These are phyloP conservation scores for Cladophialophora carrionii DNA, from an alignment of 2,329 filamentous ascomycete genomes.

Conservation along the genomic window DNA sequence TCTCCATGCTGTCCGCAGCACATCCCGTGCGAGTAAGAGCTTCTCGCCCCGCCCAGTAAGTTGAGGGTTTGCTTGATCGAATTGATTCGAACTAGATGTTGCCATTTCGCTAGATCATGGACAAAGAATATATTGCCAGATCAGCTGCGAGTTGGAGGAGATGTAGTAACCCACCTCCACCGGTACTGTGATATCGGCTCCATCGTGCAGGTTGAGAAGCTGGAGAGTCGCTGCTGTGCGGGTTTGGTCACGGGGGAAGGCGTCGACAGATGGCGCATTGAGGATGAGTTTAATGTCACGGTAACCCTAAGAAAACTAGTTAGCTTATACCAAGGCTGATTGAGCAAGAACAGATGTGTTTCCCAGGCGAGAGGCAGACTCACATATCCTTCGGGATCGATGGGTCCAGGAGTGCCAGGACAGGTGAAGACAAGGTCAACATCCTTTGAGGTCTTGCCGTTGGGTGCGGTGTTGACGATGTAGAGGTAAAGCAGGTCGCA, in stretches of 20 bases:
- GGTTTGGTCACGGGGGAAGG: not conserved
- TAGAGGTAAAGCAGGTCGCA: constrained; percentile 9
- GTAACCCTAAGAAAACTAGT: not conserved
- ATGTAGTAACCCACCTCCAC: not conserved
- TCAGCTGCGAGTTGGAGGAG: not conserved
- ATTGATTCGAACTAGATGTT: not conserved
- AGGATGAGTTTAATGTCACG: not conserved
- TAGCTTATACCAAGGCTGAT: not conserved
- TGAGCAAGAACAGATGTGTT: not conserved
- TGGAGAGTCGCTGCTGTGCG: not conserved
- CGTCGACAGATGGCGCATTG: not conserved
- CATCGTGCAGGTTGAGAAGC: not conserved
- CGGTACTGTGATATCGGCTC: not conserved
- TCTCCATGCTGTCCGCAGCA: not conserved
- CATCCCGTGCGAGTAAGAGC: not conserved
- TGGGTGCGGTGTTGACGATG: constrained; percentile 4
- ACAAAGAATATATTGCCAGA: not conserved
- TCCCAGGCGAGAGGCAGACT: not conserved
- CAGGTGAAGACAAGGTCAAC: constrained; percentile 7
- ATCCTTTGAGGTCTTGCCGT: constrained; percentile 9
- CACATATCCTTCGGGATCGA: not conserved
- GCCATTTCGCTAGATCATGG: not conserved
- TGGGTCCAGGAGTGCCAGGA: not conserved
- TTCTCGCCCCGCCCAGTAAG: not conserved
- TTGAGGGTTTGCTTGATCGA: not conserved